Percentiles rank a stretch among this genome's conserved stretches.
Evolutionary conservation across 108 stramenopile genomes (phyloP).

Genomic region (Pseudonitzschia delicatissima): DNA sequence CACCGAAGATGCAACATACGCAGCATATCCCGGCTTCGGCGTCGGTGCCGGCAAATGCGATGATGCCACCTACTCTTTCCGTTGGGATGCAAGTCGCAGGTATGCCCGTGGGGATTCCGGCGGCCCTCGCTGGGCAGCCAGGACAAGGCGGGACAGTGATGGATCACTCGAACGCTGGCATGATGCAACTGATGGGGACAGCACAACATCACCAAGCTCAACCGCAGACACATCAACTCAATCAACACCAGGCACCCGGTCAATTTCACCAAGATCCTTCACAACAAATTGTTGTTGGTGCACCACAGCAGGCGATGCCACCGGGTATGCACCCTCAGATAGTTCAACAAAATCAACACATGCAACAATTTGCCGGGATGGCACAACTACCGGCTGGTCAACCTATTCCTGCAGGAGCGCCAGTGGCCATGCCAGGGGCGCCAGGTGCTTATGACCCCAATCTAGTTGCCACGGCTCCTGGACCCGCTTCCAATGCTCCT

Average conservation of each 20-base stretch:
- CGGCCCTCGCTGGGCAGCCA: not conserved
- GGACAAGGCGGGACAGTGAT: not conserved
- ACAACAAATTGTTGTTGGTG: constrained; percentile 1
- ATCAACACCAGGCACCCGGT: not conserved
- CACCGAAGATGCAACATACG: constrained; percentile 11
- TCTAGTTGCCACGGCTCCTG: not conserved
- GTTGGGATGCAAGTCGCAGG: constrained; percentile 21
- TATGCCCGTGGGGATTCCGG: not conserved
- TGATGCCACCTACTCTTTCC: constrained; percentile 19
- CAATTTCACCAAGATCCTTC: constrained; percentile 11
- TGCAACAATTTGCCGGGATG: constrained; percentile 7
- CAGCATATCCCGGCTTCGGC: constrained; percentile 10
- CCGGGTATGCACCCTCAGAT: constrained; percentile 10
- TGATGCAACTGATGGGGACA: constrained; percentile 11
- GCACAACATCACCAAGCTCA: constrained; percentile 1
- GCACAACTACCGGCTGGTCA: constrained; percentile 5
- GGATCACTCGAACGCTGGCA: not conserved
- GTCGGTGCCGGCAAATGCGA: constrained; percentile 3
- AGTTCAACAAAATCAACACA: constrained; percentile 15
- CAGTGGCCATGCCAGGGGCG: not conserved
- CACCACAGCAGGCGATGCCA: constrained; percentile 6
- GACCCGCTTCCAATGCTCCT: not conserved
- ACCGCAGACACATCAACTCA: constrained; percentile 11
- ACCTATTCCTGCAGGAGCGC: constrained; percentile 1
- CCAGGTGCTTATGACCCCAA: not conserved